phyloP scores from a whole-genome alignment of 306 rosid genomes.

The apple (Malus domestica) region DNA sequence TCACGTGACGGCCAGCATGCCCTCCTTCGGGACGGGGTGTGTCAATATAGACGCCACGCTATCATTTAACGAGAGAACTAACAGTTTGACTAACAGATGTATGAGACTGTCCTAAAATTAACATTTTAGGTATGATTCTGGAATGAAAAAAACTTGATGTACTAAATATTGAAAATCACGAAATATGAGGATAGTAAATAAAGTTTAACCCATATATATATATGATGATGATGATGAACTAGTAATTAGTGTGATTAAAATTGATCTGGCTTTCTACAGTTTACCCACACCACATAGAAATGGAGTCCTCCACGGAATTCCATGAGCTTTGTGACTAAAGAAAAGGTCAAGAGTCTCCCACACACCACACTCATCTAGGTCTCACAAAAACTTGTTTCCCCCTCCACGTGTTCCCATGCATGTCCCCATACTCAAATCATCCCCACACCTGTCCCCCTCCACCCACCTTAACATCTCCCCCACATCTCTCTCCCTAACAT shows the following conservation, averaged over 20 bases:
- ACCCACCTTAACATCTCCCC: not conserved
- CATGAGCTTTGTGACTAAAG: not conserved
- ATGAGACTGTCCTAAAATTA: too few relatives aligned
- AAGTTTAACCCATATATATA: too few relatives aligned
- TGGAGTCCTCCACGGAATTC: not conserved
- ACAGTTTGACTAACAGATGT: too few relatives aligned
- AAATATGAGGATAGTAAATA: too few relatives aligned
- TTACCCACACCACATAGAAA: not conserved
- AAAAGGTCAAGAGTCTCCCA: conserved; percentile 19
- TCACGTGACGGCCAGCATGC: too few relatives aligned
- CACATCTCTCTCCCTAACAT: not conserved
- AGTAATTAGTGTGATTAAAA: not conserved
- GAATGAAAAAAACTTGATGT: too few relatives aligned
- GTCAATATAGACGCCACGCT: too few relatives aligned
- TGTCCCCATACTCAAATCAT: conserved; percentile 25
- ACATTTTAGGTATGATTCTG: too few relatives aligned
- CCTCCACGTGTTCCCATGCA: conserved; percentile 50
- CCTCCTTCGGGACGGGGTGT: too few relatives aligned
- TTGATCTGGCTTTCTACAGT: not conserved
- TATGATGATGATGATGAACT: not conserved
- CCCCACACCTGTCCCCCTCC: conserved; percentile 22
- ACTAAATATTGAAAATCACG: too few relatives aligned
- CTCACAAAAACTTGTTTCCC: not conserved
- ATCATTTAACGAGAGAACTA: too few relatives aligned
- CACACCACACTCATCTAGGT: conserved; percentile 14